These are phyloP conservation scores for Pseudonitzschia multiseries DNA, from an alignment of 108 stramenopile species.

Conservation along the genomic window DNA sequence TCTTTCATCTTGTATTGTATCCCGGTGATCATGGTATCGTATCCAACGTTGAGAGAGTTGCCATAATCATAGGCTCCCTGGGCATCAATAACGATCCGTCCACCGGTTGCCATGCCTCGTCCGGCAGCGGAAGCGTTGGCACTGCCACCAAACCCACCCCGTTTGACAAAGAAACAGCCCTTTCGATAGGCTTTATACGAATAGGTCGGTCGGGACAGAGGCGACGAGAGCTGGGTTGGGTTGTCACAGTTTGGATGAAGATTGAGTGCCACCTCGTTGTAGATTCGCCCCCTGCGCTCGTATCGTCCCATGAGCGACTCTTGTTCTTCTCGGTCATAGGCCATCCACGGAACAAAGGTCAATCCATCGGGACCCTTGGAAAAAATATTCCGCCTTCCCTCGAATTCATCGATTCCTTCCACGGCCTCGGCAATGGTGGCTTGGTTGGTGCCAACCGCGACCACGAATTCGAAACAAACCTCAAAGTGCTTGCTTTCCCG, in stretches of 20 bases:
- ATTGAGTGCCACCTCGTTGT: conserved; percentile 43
- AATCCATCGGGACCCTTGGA: conserved; percentile 18
- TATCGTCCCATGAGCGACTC: conserved; percentile 26
- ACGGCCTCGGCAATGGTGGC: conserved; percentile 65
- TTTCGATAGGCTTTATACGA: conserved; percentile 61
- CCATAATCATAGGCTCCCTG: conserved; percentile 58
- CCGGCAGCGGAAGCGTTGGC: conserved; percentile 31
- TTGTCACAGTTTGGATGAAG: not conserved
- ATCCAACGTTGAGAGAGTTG: conserved; percentile 46
- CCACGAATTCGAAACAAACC: conserved; percentile 56
- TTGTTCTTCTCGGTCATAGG: conserved; percentile 24
- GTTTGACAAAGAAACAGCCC: conserved; percentile 55
- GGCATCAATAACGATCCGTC: conserved; percentile 68
- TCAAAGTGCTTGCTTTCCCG: conserved; percentile 51
- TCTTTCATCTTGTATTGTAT: conserved; percentile 63
- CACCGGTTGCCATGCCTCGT: conserved; percentile 37
- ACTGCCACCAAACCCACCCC: conserved; percentile 26
- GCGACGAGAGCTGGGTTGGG: not conserved
- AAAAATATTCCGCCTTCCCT: conserved; percentile 44
- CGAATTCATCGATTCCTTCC: conserved; percentile 59
- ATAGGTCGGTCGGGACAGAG: not conserved
- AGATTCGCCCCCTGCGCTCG: conserved; percentile 48
- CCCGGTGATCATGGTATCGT: conserved; percentile 66
- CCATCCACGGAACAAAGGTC: conserved; percentile 47
- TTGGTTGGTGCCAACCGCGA: conserved; percentile 43